Base-by-base conservation (phyloP, 2,329 filamentous ascomycete species). In the Graphilbum sp. region DNA sequence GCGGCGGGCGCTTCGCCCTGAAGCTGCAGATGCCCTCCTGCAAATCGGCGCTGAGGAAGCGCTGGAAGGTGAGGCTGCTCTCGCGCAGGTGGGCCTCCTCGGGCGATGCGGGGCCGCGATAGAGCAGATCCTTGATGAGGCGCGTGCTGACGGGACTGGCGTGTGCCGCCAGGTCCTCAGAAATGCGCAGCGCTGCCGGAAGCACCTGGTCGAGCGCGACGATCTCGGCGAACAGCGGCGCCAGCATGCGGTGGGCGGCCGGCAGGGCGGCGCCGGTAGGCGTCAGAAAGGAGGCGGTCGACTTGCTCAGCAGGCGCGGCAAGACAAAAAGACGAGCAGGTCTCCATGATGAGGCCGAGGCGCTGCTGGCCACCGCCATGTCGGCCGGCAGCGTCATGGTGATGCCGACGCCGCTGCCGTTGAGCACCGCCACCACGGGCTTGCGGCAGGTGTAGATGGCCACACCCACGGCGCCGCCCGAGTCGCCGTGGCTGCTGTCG, bases 111-210 rank as follows among this genome's bases (percentile, higher is more conserved):
- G 64, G 61, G 27, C 66, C 64, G 23, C 71, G 59, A 47, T 68
- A 83, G 61, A 86, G 75, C 60, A 87, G 55, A 49, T 84, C 79
- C 50, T 72, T 69, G 69, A 82, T 85, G 40, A 84, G 50, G 45
- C 70, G 65, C 9, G 69, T 72, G 21, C 72, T 70, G 21, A 84
- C 69, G 1, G 59, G 57, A 47, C 75, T 81, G 20, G 75, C 76
- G 47, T 82, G 80, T 47, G 59, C 57, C 2, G 72, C 76, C 33
- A 84, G 68, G 37, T 83, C 78, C 18, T 65, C 63, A 2, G 80
- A 79, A 20, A 34, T 34, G 19, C 15, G 19, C 19, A 34, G 19
- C 13, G 53, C 56, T 5, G 53, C 62, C 0, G 67, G 63, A 1
- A 64, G 41, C 5, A 56, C 51, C 40, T 70, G 65, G 0, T 63